Conservation (phyloP, 441 rosid species). For the Populus hybrid region DNA sequence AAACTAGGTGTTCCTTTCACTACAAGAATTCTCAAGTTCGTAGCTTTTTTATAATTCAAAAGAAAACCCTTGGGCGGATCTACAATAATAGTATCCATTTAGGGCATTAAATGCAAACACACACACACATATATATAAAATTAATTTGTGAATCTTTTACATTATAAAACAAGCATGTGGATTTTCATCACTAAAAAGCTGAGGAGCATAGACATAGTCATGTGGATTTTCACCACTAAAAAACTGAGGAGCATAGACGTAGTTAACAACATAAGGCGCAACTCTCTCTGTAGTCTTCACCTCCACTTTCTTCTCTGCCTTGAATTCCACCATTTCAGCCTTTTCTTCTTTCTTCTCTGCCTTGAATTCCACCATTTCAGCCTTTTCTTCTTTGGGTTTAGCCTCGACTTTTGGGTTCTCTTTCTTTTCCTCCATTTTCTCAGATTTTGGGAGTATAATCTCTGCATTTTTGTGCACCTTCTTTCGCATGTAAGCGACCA, state of each 20-base stretch:
- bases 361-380: slow-evolving; percentile 23
- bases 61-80: no score
- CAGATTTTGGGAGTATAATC: slow-evolving; percentile 41
- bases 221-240: neutral
- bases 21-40: no score
- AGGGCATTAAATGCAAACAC: neutral
- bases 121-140: neutral
- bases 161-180: slow-evolving; percentile 47
- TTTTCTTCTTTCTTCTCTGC: slow-evolving; percentile 22
- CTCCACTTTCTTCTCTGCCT: slow-evolving; percentile 32
- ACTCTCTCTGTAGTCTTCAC: slow-evolving; percentile 27
- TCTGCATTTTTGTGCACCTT: slow-evolving; percentile 70
- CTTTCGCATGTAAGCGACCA: slow-evolving; percentile 45
- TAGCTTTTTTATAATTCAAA: no score
- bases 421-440: slow-evolving; percentile 33
- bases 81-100: no score
- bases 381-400: slow-evolving; percentile 8
- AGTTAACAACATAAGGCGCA: slow-evolving; percentile 49
- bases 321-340: slow-evolving; percentile 22
- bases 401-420: slow-evolving; percentile 26
- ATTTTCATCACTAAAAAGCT: slow-evolving; percentile 56
- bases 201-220: slow-evolving; percentile 49
- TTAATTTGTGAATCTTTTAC: slow-evolving; percentile 15
- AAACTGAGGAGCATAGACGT: slow-evolving; percentile 45
- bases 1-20: no score